Base-by-base conservation (phyloP, 1,284 basidiomycete genomes). In the Austroboletus novae-zelandiae region DNA sequence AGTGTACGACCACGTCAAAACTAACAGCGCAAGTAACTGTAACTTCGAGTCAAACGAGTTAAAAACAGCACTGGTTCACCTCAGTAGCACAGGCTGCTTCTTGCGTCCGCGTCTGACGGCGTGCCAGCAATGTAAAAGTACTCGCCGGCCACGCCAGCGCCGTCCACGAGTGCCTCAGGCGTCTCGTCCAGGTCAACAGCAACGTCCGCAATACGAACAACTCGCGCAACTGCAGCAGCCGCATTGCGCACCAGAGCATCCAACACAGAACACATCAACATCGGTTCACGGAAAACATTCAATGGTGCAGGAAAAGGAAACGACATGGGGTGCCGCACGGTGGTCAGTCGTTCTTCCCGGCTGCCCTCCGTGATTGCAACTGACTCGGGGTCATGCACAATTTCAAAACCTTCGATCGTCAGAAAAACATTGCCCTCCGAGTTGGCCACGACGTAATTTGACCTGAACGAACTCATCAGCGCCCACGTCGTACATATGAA, bases 321-420 rank as follows among this genome's bases (percentile, higher is more conserved):
- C 2, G 55, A 44, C 43, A 60, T 64, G 7, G 50, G 53, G 47
- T 67, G 65, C 63, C 63, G 67, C 1, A 43, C 31, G 10, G 60
- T 65, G 2, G 65, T 62, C 42, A 67, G 36, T 41, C 64, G 61
- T 25, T 65, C 55, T 13, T 61, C 62, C 14, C 47, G 48, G 37
- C 55, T 67, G 39, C 29, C 47, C 34, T 65, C 64, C 6, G 48
- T 61, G 37, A 65, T 62, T 3, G 48, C 3, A 40, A 65, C 47
- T 0, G 64, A 58, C 27, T 65, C 65, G 0, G 58, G 52, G 27
- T 55, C 66, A 14, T 65, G 65, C 3, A 62, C 64, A 36, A 63
- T 63, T 43, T 65, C 66, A 40, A 65, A 66, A 14, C 64, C 64
- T 35, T 65, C 66, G 30, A 65, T 65, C 2, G 66, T 65, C 30